Evolutionary conservation across 2,329 filamentous ascomycete species (phyloP).

Genomic region (Penicillium corylophilum): DNA sequence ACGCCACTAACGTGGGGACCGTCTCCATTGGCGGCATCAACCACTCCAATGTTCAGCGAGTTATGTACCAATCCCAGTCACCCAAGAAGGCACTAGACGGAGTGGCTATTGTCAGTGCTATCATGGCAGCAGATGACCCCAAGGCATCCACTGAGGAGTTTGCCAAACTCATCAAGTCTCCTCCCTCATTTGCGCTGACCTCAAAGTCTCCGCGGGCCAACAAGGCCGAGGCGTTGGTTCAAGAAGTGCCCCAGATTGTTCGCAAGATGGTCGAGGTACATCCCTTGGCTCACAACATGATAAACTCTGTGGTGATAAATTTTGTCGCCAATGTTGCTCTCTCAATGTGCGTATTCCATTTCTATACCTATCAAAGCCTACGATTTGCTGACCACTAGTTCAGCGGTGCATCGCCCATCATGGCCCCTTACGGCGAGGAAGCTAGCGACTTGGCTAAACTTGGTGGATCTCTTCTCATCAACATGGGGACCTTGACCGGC

Average conservation of each 20-base stretch:
- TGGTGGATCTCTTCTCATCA: conserved; percentile 78
- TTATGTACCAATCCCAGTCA: conserved; percentile 67
- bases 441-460: conserved; percentile 75
- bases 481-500: conserved; percentile 88
- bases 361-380: not conserved
- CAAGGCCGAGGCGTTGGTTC: conserved; percentile 30
- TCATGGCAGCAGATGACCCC: conserved; percentile 71
- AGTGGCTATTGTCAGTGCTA: conserved; percentile 84
- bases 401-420: conserved; percentile 82
- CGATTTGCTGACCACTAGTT: conserved; percentile 13
- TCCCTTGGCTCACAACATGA: conserved; percentile 94
- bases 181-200: conserved; percentile 35
- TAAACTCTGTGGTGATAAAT: conserved; percentile 92
- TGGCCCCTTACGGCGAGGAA: conserved; percentile 85
- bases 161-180: conserved; percentile 51
- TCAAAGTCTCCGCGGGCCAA: conserved; percentile 27
- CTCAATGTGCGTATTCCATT: conserved; percentile 52
- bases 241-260: conserved; percentile 52
- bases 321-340: conserved; percentile 90
- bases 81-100: conserved; percentile 67
- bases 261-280: conserved; percentile 60
- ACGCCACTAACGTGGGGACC: conserved; percentile 43
- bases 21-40: conserved; percentile 93
- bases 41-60: conserved; percentile 67
- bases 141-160: conserved; percentile 62